Evolutionary conservation across 2,329 filamentous ascomycete species (phyloP), one percentile per base, ranked within the genome.

Genomic region (Fusarium hostae): DNA sequence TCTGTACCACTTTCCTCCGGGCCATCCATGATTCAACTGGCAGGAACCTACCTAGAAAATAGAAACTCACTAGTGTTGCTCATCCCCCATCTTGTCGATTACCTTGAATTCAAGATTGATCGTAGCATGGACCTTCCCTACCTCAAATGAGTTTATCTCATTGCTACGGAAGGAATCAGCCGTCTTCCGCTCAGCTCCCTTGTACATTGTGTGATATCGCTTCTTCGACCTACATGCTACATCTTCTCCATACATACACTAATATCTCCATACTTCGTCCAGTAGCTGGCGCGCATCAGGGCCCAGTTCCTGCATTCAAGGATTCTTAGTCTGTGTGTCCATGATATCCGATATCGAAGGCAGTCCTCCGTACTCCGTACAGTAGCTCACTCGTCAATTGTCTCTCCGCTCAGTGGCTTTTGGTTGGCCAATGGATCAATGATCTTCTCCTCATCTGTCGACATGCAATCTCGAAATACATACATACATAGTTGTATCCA

Each of bases 381-480:
- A 44, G 45, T 71, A 73, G 74, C 74, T 74, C 68, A 68, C 71
- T 74, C 56, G 28, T 59, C 63, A 71, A 62, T 71, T 54, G 63
- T 56, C 58, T 40, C 35, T 54, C 26, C 44, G 26, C 34, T 61
- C 51, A 24, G 55, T 58, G 54, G 52, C 65, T 55, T 58, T 70
- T 78, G 76, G 76, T 78, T 78, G 75, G 77, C 67, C 71, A 78
- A 78, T 77, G 55, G 67, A 48, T 32, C 47, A 56, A 55, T 39
- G 39, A 63, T 63, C 59, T 71, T 76, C 64, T 75, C 72, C 74
- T 71, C 74, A 66, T 68, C 63, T 72, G 65, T 74, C 63, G 64
- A 71, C 59, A 67, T 66, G 62, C 61, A 68, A 72, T 71, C 44
- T 70, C 39, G 48, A 68, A 43, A 68, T 39, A 68, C 43, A 43